Conservation (phyloP, 2,329 filamentous ascomycete genomes). For the Blastomyces silverae region DNA sequence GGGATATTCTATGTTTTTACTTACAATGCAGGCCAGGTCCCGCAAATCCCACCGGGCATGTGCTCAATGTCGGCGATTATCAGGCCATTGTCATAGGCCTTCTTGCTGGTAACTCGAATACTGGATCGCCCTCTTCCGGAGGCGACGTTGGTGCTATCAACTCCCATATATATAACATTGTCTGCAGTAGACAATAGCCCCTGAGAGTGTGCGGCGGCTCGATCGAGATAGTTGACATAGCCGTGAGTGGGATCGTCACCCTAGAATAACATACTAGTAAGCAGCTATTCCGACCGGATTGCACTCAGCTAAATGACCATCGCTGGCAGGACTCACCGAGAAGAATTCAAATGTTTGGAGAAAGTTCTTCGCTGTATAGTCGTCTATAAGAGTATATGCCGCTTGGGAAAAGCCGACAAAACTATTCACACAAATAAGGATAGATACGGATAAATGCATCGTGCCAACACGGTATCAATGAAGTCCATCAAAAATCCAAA, state of each 20-base stretch:
- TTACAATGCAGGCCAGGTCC: constrained; percentile 35
- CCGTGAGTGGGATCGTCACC: constrained; percentile 58
- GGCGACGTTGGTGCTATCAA: constrained; percentile 26
- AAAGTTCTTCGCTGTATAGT: neutral
- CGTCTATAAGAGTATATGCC: constrained; percentile 7
- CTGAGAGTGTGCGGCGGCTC: constrained; percentile 21
- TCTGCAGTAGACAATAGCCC: constrained; percentile 21
- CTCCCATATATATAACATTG: constrained; percentile 28
- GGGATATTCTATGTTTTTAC: constrained; percentile 10
- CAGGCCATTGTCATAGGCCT: constrained; percentile 30
- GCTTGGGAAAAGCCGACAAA: neutral
- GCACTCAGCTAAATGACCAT: neutral
- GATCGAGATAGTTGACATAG: constrained; percentile 50
- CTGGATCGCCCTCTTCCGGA: constrained; percentile 27
- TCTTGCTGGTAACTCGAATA: constrained; percentile 26
- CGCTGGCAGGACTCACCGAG: neutral
- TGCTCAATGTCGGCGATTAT: constrained; percentile 35
- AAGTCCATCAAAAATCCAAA: neutral
- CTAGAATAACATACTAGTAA: constrained; percentile 20
- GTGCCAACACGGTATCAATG: neutral
- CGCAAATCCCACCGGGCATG: constrained; percentile 33
- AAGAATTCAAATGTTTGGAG: neutral
- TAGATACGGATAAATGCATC: constrained; percentile 1
- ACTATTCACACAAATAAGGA: constrained; percentile 6
- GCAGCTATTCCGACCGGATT: neutral